phyloP scores from a whole-genome alignment of 371 early-diverging fungal genomes.

The Zychaea mexicana region DNA sequence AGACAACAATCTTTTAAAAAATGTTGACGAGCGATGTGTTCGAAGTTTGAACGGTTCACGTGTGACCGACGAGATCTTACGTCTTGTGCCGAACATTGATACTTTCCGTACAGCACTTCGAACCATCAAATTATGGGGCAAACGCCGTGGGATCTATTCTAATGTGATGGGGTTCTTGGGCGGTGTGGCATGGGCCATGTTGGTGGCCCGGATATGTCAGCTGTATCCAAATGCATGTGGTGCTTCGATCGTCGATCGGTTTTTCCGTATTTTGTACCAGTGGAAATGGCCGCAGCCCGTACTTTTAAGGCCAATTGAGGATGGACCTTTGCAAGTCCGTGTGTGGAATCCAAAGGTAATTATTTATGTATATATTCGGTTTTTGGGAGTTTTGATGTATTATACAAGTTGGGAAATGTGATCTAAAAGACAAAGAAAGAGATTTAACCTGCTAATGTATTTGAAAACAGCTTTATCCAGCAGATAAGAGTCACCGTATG shows the following conservation, averaged over 20 bases:
- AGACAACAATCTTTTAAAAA: conserved; percentile 87
- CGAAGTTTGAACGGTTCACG: conserved; percentile 98
- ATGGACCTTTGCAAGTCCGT: conserved; percentile 88
- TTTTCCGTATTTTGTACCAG: conserved; percentile 87
- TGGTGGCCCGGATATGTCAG: conserved; percentile 98
- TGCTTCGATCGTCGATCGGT: conserved; percentile 85
- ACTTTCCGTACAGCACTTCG: conserved; percentile 93
- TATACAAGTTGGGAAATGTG: not conserved
- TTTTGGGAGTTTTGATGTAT: no score
- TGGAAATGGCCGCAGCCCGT: conserved; percentile 99
- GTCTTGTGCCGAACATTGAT: conserved; percentile 92
- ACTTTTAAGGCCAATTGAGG: conserved; percentile 89
- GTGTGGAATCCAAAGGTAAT: conserved; percentile 97
- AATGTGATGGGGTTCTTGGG: conserved; percentile 99
- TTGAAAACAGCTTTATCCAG: conserved; percentile 70
- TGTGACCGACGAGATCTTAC: conserved; percentile 98
- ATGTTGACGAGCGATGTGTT: conserved; percentile 93
- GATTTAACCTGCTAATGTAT: no score
- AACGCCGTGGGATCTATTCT: conserved; percentile 91
- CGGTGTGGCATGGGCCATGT: conserved; percentile 99
- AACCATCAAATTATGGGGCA: conserved; percentile 99
- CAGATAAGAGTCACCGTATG: conserved; percentile 95
- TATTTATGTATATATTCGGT: not conserved
- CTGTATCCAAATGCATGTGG: conserved; percentile 96
- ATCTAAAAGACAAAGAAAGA: no score